Evolutionary conservation across 2,329 filamentous ascomycete species (phyloP), one percentile per base, ranked within the genome.

Genomic region (Thelonectria rubi): DNA sequence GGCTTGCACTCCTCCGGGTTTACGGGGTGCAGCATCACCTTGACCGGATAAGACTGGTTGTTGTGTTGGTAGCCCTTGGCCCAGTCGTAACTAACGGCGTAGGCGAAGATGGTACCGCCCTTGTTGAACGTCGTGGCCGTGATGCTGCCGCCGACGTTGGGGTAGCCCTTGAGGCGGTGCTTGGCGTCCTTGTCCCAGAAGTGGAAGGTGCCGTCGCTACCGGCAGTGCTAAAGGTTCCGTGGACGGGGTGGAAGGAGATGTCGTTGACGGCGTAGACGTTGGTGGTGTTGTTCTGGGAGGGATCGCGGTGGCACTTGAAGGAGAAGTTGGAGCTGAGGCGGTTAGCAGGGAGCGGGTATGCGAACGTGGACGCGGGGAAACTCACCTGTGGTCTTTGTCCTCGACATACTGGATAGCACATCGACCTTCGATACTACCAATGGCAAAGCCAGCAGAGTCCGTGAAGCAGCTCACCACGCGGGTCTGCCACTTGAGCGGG

Each of bases 251-350:
- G 95, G 88, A 98, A 98, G 21, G 92, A 96, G 77, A 99, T 99
- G 69, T 93, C 91, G 80, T 99, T 99, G 74, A 99, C 93, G 1
- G 93, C 90, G 82, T 94, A 95, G 71, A 98, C 95, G 74, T 94
- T 95, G 71, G 91, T 92, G 66, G 90, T 82, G 78, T 93, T 94
- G 73, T 86, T 87, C 59, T 88, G 80, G 1, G 91, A 87, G 5
- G 88, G 86, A 72, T 97, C 92, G 61, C 95, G 93, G 78, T 99
- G 95, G 79, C 95, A 99, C 80, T 98, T 98, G 88, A 99, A 99
- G 43, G 93, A 97, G 83, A 99, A 99, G 82, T 99, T 98, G 73
- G 90, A 91, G 72, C 89, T 90, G 55, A n/a, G 37, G 10, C 8
- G 40, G 62, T 70, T 55, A 71, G 67, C 34, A 24, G 39, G 24